Evolutionary conservation across 2,329 filamentous ascomycete species (phyloP).

Genomic region (Pyrenochaeta sp.): DNA sequence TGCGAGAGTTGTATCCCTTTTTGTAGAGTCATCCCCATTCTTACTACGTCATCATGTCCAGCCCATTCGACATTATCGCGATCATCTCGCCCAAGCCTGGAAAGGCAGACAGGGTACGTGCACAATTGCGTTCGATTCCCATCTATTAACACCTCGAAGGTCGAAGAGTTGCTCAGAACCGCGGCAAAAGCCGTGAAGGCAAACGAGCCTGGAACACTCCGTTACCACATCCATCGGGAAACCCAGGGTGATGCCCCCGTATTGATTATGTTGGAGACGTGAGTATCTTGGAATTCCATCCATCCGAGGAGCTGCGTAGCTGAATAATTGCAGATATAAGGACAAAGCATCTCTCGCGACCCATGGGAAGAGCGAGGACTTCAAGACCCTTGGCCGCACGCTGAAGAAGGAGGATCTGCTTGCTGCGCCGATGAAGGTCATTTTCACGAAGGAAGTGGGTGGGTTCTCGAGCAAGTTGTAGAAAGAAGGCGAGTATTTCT

Average conservation of each 20-base stretch:
- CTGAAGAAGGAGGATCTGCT: constrained; percentile 41
- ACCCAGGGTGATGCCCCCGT: constrained; percentile 32
- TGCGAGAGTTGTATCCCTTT: too few species aligned
- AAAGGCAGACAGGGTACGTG: constrained; percentile 38
- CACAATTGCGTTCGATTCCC: background rate
- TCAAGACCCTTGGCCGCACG: constrained; percentile 26
- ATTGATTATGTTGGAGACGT: constrained; percentile 46
- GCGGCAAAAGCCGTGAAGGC: constrained; percentile 35
- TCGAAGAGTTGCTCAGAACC: constrained; percentile 37
- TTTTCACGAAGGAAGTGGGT: constrained; percentile 39
- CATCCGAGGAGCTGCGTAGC: background rate
- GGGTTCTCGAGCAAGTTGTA: constrained; percentile 28
- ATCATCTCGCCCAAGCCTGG: constrained; percentile 40
- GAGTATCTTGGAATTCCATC: constrained; percentile 7
- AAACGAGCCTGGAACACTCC: constrained; percentile 44
- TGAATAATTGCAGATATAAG: constrained; percentile 34
- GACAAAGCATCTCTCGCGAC: constrained; percentile 34
- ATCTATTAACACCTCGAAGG: constrained; percentile 18
- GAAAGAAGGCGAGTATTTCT: background rate
- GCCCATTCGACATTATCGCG: constrained; percentile 38
- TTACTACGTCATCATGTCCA: constrained; percentile 18
- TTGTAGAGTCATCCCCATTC: background rate
- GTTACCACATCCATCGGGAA: constrained; percentile 42
- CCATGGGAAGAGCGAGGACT: constrained; percentile 32
- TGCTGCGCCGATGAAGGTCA: constrained; percentile 34